phyloP scores from a whole-genome alignment of 225 moss, liverwort and hornwort species.

The Ulota crispa region DNA sequence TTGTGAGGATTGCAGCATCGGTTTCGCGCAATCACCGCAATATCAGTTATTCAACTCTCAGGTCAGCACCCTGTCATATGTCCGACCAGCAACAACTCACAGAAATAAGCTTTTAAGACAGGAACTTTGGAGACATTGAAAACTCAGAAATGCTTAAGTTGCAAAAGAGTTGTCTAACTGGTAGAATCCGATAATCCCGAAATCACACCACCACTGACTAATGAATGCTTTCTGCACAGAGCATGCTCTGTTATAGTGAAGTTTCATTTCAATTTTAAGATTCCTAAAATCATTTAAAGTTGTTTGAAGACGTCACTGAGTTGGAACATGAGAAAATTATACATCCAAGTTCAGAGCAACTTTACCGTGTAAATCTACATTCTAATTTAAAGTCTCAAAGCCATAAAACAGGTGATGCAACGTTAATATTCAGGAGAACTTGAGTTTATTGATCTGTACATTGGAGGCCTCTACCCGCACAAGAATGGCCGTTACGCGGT shows the following conservation, averaged over 20 bases:
- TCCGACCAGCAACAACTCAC: constrained; percentile 25
- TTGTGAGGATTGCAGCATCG: constrained; percentile 2
- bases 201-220: neutral
- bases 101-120: constrained; percentile 11
- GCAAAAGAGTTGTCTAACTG: neutral
- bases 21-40: constrained; percentile 4
- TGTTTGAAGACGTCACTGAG: neutral
- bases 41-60: constrained; percentile 16
- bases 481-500: constrained; percentile 43
- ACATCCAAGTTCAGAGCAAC: neutral
- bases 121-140: neutral
- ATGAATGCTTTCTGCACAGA: neutral
- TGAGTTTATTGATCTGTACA: constrained; percentile 50
- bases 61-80: constrained; percentile 18
- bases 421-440: constrained; percentile 33
- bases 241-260: neutral
- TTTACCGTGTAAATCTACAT: neutral
- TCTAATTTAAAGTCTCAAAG: neutral
- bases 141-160: neutral
- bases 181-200: neutral
- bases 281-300: neutral
- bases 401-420: neutral
- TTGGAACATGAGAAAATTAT: neutral
- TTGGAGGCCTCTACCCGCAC: constrained; percentile 48
- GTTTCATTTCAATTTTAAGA: neutral